Evolutionary conservation across 108 stramenopile genomes (phyloP), one percentile per base, ranked within the genome.

Genomic region (Aurantiochytrium sp.): DNA sequence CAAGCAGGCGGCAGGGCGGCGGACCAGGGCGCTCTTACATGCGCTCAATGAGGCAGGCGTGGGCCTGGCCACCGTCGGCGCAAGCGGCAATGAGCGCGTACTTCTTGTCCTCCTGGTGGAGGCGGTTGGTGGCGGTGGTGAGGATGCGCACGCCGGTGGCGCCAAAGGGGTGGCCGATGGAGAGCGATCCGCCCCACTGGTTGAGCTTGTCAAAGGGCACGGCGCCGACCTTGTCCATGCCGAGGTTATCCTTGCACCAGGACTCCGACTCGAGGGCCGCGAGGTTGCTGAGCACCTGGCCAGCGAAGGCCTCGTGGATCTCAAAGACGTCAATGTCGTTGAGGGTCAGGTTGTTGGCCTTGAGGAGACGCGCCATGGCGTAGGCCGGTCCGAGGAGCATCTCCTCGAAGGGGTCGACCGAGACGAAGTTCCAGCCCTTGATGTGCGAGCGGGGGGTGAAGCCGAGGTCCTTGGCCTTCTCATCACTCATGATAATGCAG

Each of bases 221-320:
- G 54, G 93, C 93, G 1, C 98, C 98, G 45, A 99, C 94, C 87
- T 92, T 94, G 86, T 87, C 86, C 69, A 85, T 85, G 22, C 53
- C 39, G 30, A 87, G 36, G 45, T 91, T 85, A 2, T 89, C 87
- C 59, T 54, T 69, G 86, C 85, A 50, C 89, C 98, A 99, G 85
- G 91, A 91, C 87, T 96, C 96, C 4, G 95, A 96, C 85, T 94
- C 90, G 97, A 99, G 97, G 55, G 99, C 99, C 2, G 90, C 91
- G 42, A 99, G 92, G 88, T 99, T 99, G 81, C 96, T 93, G 24
- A 99, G 93, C 81, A 99, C 95, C 93, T 99, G 97, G 42, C 99
- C 99, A 36, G 99, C 99, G 93, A 99, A 99, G 50, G 99, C 99
- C 92, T 99, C 99, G 89, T 99, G 99, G 73, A 99, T 97, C 93